These are phyloP conservation scores for Camelina laxa DNA, from an alignment of 345 rosid genomes.

Conservation along the genomic window DNA sequence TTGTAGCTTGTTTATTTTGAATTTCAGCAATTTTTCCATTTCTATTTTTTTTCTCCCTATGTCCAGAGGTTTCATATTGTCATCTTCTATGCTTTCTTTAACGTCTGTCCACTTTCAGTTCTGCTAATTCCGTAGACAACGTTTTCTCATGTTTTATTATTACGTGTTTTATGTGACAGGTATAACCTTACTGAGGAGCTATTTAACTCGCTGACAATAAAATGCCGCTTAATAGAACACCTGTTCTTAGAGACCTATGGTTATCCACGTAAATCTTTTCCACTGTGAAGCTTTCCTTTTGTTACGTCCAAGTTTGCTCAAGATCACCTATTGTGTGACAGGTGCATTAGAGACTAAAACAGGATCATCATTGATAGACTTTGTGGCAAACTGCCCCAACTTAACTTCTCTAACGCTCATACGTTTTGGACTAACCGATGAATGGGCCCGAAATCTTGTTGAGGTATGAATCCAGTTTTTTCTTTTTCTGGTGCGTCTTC, in stretches of 20 bases:
- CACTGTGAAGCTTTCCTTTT: conserved; percentile 30
- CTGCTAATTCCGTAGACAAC: conserved; percentile 6
- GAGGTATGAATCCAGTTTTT: conserved; percentile 52
- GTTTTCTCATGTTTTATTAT: conserved; percentile 13
- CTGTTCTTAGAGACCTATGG: conserved; percentile 69
- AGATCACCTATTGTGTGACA: conserved; percentile 50
- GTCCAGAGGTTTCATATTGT: not conserved
- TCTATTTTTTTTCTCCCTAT: conserved; percentile 5
- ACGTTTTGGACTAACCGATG: conserved; percentile 77
- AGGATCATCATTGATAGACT: conserved; percentile 67
- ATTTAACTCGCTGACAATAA: conserved; percentile 60
- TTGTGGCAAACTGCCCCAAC: conserved; percentile 73
- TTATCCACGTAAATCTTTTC: conserved; percentile 56
- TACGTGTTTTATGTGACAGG: conserved; percentile 44
- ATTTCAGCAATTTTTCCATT: conserved; percentile 7
- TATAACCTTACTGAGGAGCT: conserved; percentile 68
- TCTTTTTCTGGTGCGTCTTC: conserved; percentile 14
- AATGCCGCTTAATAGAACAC: conserved; percentile 72
- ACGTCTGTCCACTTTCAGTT: not conserved
- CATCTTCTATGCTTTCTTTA: conserved; percentile 19
- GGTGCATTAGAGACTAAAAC: conserved; percentile 76
- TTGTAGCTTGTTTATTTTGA: conserved; percentile 31
- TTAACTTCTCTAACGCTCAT: conserved; percentile 76
- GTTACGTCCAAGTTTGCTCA: conserved; percentile 17
- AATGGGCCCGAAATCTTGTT: conserved; percentile 61